A percentile compares a stretch with the other conserved stretches of the same genome.
phyloP scores from a whole-genome alignment of 306 rosid species.

The Bauhinia variegata region DNA sequence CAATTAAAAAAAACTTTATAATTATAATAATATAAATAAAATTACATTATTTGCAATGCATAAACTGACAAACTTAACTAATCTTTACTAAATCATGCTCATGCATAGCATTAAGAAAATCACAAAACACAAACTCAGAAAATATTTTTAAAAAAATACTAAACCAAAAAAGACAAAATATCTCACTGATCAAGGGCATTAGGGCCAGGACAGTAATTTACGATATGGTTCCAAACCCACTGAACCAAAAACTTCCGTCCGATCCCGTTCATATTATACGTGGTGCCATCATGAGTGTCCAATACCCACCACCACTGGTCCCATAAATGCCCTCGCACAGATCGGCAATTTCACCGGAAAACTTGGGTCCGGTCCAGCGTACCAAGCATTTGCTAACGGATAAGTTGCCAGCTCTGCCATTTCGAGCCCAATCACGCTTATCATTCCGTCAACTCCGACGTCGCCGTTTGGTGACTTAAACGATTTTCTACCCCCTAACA shows the following conservation, averaged over 20 bases:
- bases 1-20: neutral
- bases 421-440: conserved; percentile 90
- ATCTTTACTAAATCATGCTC: conserved; percentile 47
- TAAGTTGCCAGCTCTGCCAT: conserved; percentile 87
- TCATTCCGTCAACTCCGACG: conserved; percentile 92
- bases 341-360: conserved; percentile 93
- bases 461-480: conserved; percentile 87
- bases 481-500: conserved; percentile 66
- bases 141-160: neutral
- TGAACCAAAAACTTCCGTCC: conserved; percentile 83
- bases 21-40: conserved; percentile 21
- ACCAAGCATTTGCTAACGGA: conserved; percentile 94
- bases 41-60: conserved; percentile 59
- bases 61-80: conserved; percentile 36
- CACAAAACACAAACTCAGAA: conserved; percentile 24
- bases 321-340: conserved; percentile 97
- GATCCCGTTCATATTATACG: conserved; percentile 94
- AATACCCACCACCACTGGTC: conserved; percentile 84
- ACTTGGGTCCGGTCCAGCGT: conserved; percentile 90
- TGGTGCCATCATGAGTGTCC: conserved; percentile 83
- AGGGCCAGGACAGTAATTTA: conserved; percentile 92
- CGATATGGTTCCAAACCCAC: conserved; percentile 93
- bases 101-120: conserved; percentile 40
- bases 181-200: conserved; percentile 85
- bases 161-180: neutral